These are phyloP conservation scores for Phytopythium helicoides DNA, from an alignment of 352 stramenopile genomes.

Conservation along the genomic window DNA sequence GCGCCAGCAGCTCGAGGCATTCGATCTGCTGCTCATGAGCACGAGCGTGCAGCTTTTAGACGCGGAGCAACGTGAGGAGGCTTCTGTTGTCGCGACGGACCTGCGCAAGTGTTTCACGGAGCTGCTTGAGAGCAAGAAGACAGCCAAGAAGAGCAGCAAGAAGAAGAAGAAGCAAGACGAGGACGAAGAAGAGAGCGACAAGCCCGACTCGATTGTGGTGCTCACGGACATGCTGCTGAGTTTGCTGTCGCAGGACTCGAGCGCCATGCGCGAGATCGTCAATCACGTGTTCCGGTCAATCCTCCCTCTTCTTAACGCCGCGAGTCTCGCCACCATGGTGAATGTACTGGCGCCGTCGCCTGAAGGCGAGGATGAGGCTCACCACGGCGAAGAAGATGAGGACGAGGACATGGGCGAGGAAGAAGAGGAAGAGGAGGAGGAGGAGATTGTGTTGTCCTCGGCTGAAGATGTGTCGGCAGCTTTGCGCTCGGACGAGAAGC, in stretches of 20 bases:
- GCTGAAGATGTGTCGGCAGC: conserved; percentile 60
- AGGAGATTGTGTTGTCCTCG: conserved; percentile 62
- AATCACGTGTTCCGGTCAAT: conserved; percentile 77
- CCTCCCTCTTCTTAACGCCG: conserved; percentile 54
- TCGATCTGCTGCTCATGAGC: conserved; percentile 76
- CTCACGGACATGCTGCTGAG: conserved; percentile 82
- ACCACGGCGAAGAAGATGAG: conserved; percentile 32
- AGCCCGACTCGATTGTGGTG: conserved; percentile 64
- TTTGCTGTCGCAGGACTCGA: conserved; percentile 80
- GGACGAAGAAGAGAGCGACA: conserved; percentile 11
- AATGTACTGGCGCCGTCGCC: conserved; percentile 51
- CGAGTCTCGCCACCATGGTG: conserved; percentile 70
- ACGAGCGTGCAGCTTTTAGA: conserved; percentile 73
- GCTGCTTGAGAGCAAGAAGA: conserved; percentile 38
- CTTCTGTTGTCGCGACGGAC: conserved; percentile 50
- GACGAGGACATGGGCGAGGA: conserved; percentile 42
- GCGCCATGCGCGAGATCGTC: conserved; percentile 81
- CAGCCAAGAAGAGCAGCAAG: conserved; percentile 33
- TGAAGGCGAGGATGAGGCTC: conserved; percentile 28
- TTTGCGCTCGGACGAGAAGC: conserved; percentile 57
- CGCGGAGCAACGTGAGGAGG: conserved; percentile 57
- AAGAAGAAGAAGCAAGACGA: conserved; percentile 16
- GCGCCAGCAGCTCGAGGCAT: conserved; percentile 55
- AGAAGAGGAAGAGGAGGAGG: conserved; percentile 40
- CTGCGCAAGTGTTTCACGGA: conserved; percentile 68